These are phyloP conservation scores for Neonectria neomacrospora DNA, from an alignment of 2,329 filamentous ascomycete species.

Conservation along the genomic window DNA sequence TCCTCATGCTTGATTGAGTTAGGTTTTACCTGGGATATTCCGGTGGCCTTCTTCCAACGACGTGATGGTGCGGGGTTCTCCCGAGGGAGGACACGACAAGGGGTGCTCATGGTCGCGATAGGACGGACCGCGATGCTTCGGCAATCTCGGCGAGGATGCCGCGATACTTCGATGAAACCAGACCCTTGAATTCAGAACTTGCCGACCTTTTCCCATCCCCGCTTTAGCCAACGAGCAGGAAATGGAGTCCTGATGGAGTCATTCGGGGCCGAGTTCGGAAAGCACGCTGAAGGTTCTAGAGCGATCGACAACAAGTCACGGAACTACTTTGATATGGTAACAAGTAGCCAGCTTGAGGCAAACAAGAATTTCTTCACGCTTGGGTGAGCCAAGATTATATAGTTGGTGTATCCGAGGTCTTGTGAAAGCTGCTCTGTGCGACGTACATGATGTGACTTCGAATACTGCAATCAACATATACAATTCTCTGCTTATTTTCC, in stretches of 20 bases:
- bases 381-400: background rate
- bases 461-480: background rate
- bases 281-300: background rate
- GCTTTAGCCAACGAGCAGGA: too few species aligned
- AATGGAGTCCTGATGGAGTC: too few species aligned
- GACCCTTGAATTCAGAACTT: too few species aligned
- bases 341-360: background rate
- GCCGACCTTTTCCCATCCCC: too few species aligned
- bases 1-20: background rate
- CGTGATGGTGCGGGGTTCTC: background rate
- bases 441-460: too few species aligned
- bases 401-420: background rate
- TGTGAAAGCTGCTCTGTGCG: too few species aligned
- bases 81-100: too few species aligned
- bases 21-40: background rate
- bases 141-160: constrained; percentile 11
- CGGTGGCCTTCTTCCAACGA: background rate
- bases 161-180: background rate
- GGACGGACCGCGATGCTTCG: background rate
- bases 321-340: background rate
- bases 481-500: background rate
- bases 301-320: background rate
- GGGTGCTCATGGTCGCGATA: background rate
- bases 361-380: background rate
- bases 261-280: background rate